phyloP scores from a whole-genome alignment of 495 filamentous ascomycete species.

The Aspergillus indologenus region DNA sequence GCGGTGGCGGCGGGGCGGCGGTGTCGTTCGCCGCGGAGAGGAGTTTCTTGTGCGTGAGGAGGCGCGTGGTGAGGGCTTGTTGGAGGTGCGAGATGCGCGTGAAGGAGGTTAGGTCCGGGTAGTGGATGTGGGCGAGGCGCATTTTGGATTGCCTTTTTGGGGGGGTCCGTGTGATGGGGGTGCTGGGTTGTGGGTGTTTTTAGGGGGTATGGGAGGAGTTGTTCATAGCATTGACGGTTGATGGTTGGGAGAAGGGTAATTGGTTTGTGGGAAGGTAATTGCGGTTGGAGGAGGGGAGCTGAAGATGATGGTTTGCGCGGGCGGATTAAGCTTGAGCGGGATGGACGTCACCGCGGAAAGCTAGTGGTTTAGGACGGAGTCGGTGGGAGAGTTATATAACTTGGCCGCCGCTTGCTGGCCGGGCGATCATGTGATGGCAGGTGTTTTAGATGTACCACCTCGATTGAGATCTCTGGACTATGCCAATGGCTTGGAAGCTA shows the following conservation, averaged over 20 bases:
- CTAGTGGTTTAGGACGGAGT: too few species aligned
- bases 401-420: too few species aligned
- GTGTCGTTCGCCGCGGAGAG: slow-evolving; percentile 25
- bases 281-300: background rate
- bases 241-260: slow-evolving; percentile 4
- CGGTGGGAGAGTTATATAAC: too few species aligned
- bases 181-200: slow-evolving; percentile 2
- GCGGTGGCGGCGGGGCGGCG: slow-evolving; percentile 32
- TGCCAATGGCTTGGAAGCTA: too few species aligned
- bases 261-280: background rate
- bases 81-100: slow-evolving; percentile 47
- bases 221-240: background rate
- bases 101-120: slow-evolving; percentile 57
- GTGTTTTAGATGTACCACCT: background rate
- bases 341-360: too few species aligned
- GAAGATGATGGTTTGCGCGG: background rate
- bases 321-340: too few species aligned
- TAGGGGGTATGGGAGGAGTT: too few species aligned
- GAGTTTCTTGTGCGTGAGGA: slow-evolving; percentile 45
- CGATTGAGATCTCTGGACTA: too few species aligned
- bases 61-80: slow-evolving; percentile 44
- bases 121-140: slow-evolving; percentile 66
- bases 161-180: background rate
- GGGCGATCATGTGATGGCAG: background rate
- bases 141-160: slow-evolving; percentile 20